Percentiles rank a stretch among this genome's conserved stretches.
phyloP scores from a whole-genome alignment of 2,329 filamentous ascomycete species.

The Botrytis squamosa region DNA sequence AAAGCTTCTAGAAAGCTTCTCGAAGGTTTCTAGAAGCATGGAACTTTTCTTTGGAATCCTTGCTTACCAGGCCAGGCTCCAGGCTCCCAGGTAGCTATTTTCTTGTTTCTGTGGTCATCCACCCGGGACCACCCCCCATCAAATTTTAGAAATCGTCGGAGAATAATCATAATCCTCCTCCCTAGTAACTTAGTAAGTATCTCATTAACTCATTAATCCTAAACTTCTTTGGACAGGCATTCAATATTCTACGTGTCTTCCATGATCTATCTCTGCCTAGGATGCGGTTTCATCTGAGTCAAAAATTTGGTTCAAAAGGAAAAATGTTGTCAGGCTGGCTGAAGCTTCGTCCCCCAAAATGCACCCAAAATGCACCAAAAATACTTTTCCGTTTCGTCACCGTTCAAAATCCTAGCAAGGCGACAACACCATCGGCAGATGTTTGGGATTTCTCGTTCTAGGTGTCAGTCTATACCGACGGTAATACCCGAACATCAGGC shows the following conservation, averaged over 20 bases:
- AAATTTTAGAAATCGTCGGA: neutral
- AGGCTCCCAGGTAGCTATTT: neutral
- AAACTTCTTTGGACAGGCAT: neutral
- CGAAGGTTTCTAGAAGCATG: slow-evolving; percentile 5
- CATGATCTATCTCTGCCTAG: neutral
- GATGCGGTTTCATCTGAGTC: slow-evolving; percentile 2
- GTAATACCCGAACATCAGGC: neutral
- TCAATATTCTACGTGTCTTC: slow-evolving; percentile 2
- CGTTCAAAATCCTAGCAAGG: neutral
- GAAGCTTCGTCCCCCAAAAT: neutral
- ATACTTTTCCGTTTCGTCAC: neutral
- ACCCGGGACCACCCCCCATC: neutral
- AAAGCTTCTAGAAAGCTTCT: neutral
- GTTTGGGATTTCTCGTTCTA: neutral
- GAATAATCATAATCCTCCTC: neutral
- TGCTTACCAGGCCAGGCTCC: neutral
- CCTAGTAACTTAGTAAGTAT: neutral
- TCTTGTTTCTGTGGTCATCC: neutral
- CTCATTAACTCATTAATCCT: neutral
- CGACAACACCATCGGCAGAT: neutral
- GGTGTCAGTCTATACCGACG: slow-evolving; percentile 13
- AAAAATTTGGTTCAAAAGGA: neutral
- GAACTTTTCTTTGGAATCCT: neutral
- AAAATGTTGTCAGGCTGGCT: neutral
- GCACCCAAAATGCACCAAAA: neutral